phyloP scores from a whole-genome alignment of 2,329 filamentous ascomycete genomes.

The Hypoxylon sp. region DNA sequence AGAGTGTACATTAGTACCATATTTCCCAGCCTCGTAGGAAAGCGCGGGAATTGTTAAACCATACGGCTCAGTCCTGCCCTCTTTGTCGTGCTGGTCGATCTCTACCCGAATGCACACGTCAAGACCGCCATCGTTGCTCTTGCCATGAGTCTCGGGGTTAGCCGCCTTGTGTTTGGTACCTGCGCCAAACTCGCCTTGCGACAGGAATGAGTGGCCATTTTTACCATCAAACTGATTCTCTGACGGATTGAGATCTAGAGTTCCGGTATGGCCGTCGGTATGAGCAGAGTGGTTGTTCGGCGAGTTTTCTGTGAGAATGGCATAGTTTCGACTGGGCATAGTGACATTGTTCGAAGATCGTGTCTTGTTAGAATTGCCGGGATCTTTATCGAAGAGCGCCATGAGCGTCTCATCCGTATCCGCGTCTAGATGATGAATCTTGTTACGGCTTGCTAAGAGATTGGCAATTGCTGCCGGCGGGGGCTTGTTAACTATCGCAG shows the following conservation, averaged over 20 bases:
- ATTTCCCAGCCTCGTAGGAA: slow-evolving; percentile 52
- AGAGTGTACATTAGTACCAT: slow-evolving; percentile 46
- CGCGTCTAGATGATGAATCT: slow-evolving; percentile 76
- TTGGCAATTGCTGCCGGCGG: slow-evolving; percentile 91
- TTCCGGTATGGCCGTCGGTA: slow-evolving; percentile 36
- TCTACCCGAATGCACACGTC: slow-evolving; percentile 91
- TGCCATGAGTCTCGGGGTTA: slow-evolving; percentile 66
- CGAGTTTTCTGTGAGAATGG: slow-evolving; percentile 90
- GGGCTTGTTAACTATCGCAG: slow-evolving; percentile 95
- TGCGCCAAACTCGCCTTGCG: slow-evolving; percentile 81
- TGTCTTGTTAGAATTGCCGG: slow-evolving; percentile 82
- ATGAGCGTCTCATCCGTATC: slow-evolving; percentile 94
- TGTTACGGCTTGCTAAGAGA: slow-evolving; percentile 91
- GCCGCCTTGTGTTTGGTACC: slow-evolving; percentile 85
- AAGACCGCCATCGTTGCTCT: slow-evolving; percentile 72
- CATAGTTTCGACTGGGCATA: slow-evolving; percentile 94
- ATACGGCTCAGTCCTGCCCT: slow-evolving; percentile 86
- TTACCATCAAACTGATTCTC: slow-evolving; percentile 61
- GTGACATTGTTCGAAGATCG: slow-evolving; percentile 84
- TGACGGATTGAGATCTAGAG: slow-evolving; percentile 24
- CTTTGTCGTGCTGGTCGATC: slow-evolving; percentile 83
- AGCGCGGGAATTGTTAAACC: slow-evolving; percentile 87
- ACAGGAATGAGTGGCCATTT: slow-evolving; percentile 79
- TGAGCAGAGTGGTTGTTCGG: slow-evolving; percentile 64
- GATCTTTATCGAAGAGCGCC: slow-evolving; percentile 91